A percentile compares a stretch with the other conserved stretches of the same genome.
These are phyloP conservation scores for Orbilia quercus DNA, from an alignment of 2,329 filamentous ascomycete species.

Conservation along the genomic window DNA sequence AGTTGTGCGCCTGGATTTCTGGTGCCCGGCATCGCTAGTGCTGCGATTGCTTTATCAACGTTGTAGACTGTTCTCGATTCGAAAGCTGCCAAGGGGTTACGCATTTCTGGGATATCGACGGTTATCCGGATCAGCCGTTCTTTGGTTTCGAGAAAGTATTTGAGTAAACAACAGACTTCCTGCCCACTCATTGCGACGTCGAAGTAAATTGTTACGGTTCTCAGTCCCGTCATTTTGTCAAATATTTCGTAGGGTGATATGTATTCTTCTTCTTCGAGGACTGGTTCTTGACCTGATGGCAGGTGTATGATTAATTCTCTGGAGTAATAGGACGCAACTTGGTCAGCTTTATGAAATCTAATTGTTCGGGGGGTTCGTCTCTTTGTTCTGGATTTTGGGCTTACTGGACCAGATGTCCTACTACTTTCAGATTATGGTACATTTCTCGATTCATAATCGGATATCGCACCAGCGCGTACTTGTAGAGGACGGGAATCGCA, in stretches of 20 bases:
- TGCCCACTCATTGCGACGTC: slow-evolving; percentile 7
- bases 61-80: slow-evolving; percentile 41
- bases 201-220: slow-evolving; percentile 38
- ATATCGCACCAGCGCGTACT: slow-evolving; percentile 43
- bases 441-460: slow-evolving; percentile 31
- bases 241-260: slow-evolving; percentile 41
- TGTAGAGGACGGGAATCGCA: slow-evolving; percentile 43
- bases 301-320: slow-evolving; percentile 51
- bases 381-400: not conserved
- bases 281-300: slow-evolving; percentile 13
- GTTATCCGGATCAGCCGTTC: slow-evolving; percentile 18
- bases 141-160: slow-evolving; percentile 36
- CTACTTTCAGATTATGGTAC: slow-evolving; percentile 32
- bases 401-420: slow-evolving; percentile 49
- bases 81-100: slow-evolving; percentile 29
- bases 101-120: slow-evolving; percentile 24
- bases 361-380: too few relatives aligned
- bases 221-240: slow-evolving; percentile 39
- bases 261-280: slow-evolving; percentile 33
- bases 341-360: too few relatives aligned
- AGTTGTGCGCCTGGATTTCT: slow-evolving; percentile 1
- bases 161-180: slow-evolving; percentile 28
- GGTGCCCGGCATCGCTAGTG: not conserved
- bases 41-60: slow-evolving; percentile 4
- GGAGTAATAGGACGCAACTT: not conserved